Evolutionary conservation across 306 rosid genomes (phyloP).

Genomic region (Pterocarpus santalinus): DNA sequence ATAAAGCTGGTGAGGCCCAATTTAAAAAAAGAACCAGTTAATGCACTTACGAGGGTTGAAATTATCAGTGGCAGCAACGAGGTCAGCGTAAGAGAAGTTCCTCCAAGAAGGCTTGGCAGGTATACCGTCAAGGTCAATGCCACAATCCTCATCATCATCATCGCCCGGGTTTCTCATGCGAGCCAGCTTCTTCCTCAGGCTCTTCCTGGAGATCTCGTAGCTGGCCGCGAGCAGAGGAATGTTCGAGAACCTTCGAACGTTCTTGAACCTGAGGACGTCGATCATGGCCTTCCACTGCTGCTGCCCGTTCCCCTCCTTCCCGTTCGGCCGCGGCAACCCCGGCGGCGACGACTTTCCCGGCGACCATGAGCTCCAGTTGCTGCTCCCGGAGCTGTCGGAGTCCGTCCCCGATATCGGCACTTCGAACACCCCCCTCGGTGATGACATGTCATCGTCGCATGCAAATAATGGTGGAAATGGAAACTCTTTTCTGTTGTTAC

Average conservation of each 20-base stretch:
- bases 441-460: constrained; percentile 44
- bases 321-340: not conserved
- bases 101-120: constrained; percentile 72
- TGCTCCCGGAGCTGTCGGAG: constrained; percentile 58
- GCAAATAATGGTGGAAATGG: not conserved
- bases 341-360: constrained; percentile 39
- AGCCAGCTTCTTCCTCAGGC: constrained; percentile 61
- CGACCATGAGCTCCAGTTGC: constrained; percentile 38
- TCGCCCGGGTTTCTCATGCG: constrained; percentile 52
- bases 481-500: constrained; percentile 16
- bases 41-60: constrained; percentile 61
- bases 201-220: constrained; percentile 61
- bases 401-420: constrained; percentile 58
- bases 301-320: not conserved
- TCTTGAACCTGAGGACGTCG: constrained; percentile 65
- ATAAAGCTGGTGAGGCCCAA: no score
- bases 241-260: constrained; percentile 62
- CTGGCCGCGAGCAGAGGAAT: constrained; percentile 60
- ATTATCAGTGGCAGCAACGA: constrained; percentile 63
- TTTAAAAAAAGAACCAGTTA: no score
- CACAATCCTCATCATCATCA: constrained; percentile 39
- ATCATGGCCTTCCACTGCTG: constrained; percentile 67
- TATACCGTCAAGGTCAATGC: constrained; percentile 39
- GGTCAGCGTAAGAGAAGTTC: constrained; percentile 63
- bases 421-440: constrained; percentile 83